Base-by-base conservation (phyloP, 2,329 filamentous ascomycete genomes). In the Biscogniauxia mediterranea region DNA sequence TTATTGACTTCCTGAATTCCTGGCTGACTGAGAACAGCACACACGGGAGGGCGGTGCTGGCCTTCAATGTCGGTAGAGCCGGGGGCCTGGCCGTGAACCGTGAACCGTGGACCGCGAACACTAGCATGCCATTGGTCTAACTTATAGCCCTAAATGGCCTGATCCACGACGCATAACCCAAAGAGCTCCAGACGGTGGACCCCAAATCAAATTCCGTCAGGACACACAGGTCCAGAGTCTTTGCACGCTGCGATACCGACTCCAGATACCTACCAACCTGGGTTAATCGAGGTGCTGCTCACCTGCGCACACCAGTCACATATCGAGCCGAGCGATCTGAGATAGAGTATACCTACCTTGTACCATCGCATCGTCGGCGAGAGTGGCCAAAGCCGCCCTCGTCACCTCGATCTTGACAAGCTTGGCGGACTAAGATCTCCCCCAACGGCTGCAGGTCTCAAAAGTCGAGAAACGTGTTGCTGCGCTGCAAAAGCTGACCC, bases 361-460 rank as follows among this genome's bases (percentile, higher is more conserved):
- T 21, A 21, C 50, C 19, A 25, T 52, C n/a, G 19, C 50, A 25
- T 52, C 50, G 50, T 7, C 19, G 50, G 21, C 50, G 21, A 52
- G 19, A 13, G 21, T 25, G 21, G 50, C 50, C 19, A 52, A 52
- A 52, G 50, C 50, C 9, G 50, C 19, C 19, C 19, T 21, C 6
- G 9, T 21, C 50, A 23, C 19, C 50, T 52, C 50, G 50, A 52
- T 57, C 19, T 60, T 23, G 60, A 61, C 60, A 54, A 55, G 58
- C 58, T 61, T 65, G 56, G 60, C 57, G 60, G 59, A 64, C 61
- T 66, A 61, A 63, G 64, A 67, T 52, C 50, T 11, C 19, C 56
- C 56, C 65, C 65, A 67, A 64, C 65, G 61, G 65, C 64, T 64
- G 66, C 64, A 67, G 57, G 65, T 64, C 56, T 67, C 60, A 67